Conservation (phyloP, 2,329 filamentous ascomycete genomes). For the Aspergillus calidoustus region DNA sequence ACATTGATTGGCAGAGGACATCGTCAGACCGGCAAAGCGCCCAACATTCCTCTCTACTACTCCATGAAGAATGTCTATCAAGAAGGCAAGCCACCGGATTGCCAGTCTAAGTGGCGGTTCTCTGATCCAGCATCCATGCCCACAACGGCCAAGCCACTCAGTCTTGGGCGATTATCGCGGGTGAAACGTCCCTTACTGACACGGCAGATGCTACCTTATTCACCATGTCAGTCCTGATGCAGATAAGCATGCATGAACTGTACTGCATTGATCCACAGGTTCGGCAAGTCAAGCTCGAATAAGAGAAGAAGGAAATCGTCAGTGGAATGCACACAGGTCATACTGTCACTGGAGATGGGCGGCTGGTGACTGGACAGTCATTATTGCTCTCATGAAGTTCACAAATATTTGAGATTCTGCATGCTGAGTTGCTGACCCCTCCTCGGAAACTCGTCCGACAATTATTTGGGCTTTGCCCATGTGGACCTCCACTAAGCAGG, state of each 20-base stretch:
- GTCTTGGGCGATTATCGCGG: slow-evolving; percentile 21
- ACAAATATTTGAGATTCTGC: slow-evolving; percentile 12
- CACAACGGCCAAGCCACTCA: slow-evolving; percentile 24
- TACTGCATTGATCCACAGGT: neutral
- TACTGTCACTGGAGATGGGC: slow-evolving; percentile 11
- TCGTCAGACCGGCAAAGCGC: neutral
- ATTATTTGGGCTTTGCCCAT: slow-evolving; percentile 29
- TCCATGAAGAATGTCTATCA: neutral
- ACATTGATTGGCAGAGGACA: neutral
- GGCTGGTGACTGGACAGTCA: slow-evolving; percentile 1
- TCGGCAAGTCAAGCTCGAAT: neutral
- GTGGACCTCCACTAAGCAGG: slow-evolving; percentile 29
- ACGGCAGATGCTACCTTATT: slow-evolving; percentile 20
- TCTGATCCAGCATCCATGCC: slow-evolving; percentile 5
- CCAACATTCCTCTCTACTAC: slow-evolving; percentile 3
- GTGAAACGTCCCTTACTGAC: slow-evolving; percentile 11
- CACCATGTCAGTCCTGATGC: slow-evolving; percentile 14
- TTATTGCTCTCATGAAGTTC: neutral
- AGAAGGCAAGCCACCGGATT: neutral
- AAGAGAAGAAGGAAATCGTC: neutral
- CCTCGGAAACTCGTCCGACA: slow-evolving; percentile 27
- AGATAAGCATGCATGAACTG: slow-evolving; percentile 28
- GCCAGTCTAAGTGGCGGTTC: neutral
- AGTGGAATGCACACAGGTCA: slow-evolving; percentile 7
- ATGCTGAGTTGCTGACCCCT: neutral